Evolutionary conservation across 2,329 filamentous ascomycete species (phyloP).

Genomic region (Parastagonospora nodorum): DNA sequence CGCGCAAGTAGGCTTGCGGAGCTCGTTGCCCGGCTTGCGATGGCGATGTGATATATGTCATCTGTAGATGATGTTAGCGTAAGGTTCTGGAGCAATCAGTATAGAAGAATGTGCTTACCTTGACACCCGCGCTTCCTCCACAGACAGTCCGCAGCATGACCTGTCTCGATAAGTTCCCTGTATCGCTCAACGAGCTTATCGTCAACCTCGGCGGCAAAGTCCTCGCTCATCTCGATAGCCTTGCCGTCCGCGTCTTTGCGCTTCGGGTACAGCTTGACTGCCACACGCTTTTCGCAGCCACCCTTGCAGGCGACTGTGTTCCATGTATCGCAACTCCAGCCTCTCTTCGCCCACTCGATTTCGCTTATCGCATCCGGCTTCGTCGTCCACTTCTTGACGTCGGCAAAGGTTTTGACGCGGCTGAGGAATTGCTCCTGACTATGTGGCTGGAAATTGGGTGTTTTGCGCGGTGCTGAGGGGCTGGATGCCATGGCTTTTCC

Average conservation of each 20-base stretch:
- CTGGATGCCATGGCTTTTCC: constrained; percentile 31
- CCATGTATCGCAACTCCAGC: constrained; percentile 76
- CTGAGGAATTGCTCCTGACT: constrained; percentile 82
- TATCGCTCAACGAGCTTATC: constrained; percentile 78
- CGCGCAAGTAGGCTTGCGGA: constrained; percentile 45
- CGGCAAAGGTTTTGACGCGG: constrained; percentile 84
- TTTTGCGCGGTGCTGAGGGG: constrained; percentile 37
- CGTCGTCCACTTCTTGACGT: constrained; percentile 89
- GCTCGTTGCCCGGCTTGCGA: constrained; percentile 46
- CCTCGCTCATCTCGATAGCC: constrained; percentile 58
- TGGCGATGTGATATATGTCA: constrained; percentile 66
- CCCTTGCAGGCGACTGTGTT: constrained; percentile 83
- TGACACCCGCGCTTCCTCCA: constrained; percentile 91
- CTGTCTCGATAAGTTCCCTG: constrained; percentile 70
- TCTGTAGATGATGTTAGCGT: constrained; percentile 46
- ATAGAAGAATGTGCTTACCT: constrained; percentile 55
- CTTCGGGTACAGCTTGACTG: constrained; percentile 71
- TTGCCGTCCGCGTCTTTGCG: constrained; percentile 51
- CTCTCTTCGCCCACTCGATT: constrained; percentile 91
- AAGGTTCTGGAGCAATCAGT: background rate
- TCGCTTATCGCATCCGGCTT: constrained; percentile 87
- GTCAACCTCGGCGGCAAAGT: constrained; percentile 55
- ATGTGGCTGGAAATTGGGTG: constrained; percentile 80
- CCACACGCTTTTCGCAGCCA: constrained; percentile 80
- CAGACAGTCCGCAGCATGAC: constrained; percentile 80